phyloP scores from a whole-genome alignment of 805 yeast species.

The Komagataella pseudopastoris region DNA sequence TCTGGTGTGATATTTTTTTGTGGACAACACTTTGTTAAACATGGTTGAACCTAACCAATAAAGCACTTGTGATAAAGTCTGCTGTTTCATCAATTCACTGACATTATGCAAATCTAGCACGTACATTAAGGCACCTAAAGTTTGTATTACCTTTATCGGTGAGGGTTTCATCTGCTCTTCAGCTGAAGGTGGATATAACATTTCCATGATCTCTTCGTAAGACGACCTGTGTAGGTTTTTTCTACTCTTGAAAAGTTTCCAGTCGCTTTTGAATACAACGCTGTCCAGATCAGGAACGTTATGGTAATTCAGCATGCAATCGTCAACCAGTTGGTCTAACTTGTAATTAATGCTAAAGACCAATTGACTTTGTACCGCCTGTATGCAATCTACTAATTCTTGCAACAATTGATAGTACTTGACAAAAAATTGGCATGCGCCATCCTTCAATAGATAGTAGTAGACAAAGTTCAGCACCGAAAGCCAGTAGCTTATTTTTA shows the following conservation, averaged over 20 bases:
- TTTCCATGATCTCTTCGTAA: conserved; percentile 61
- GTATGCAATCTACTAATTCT: conserved; percentile 39
- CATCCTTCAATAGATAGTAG: conserved; percentile 62
- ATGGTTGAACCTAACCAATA: conserved; percentile 63
- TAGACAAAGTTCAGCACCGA: conserved; percentile 65
- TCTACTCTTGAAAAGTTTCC: conserved; percentile 33
- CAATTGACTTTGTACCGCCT: conserved; percentile 51
- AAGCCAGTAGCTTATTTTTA: conserved; percentile 76
- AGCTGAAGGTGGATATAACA: conserved; percentile 77
- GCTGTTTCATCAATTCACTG: conserved; percentile 65
- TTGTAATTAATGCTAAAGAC: conserved; percentile 54
- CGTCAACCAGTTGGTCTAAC: conserved; percentile 42
- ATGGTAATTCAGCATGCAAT: conserved; percentile 60
- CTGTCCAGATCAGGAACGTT: conserved; percentile 74
- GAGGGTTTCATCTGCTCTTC: conserved; percentile 77
- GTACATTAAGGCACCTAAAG: conserved; percentile 78
- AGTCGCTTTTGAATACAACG: conserved; percentile 60
- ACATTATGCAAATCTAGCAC: conserved; percentile 74
- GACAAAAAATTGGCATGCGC: conserved; percentile 33
- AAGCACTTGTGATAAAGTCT: conserved; percentile 64
- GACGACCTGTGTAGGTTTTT: conserved; percentile 31
- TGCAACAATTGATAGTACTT: conserved; percentile 47
- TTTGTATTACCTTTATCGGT: conserved; percentile 74
- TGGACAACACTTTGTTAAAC: conserved; percentile 60
- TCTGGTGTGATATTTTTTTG: conserved; percentile 62